Conservation (phyloP, 345 rosid genomes). For the Firmiana major region DNA sequence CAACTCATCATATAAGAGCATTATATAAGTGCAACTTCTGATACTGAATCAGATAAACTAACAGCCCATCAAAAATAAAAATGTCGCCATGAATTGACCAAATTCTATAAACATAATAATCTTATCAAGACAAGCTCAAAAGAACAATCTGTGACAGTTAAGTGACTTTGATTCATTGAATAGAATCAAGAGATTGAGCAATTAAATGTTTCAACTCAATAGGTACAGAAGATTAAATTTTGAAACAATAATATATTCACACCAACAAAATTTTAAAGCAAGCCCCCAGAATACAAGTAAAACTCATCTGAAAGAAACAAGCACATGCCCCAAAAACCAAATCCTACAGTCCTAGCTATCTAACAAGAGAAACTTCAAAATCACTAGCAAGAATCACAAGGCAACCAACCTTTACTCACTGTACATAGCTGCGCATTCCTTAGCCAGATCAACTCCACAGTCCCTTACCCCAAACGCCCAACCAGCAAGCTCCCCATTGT, state of each 20-base stretch:
- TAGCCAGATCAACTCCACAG: neutral
- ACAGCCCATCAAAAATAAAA: no score
- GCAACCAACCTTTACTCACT: conserved; percentile 24
- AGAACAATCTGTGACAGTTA: neutral
- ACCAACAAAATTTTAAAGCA: neutral
- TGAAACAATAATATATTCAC: neutral
- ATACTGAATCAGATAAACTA: neutral
- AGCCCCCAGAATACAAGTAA: neutral
- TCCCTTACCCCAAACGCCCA: no score
- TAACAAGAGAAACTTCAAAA: neutral
- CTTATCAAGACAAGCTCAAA: neutral
- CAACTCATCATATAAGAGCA: neutral
- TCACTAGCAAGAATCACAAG: neutral
- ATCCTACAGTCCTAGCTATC: neutral
- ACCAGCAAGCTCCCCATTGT: neutral
- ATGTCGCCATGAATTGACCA: neutral
- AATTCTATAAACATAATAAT: no score
- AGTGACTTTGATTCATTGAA: neutral
- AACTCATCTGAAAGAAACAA: no score
- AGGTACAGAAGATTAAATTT: neutral
- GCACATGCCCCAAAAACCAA: neutral
- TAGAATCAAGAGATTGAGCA: neutral
- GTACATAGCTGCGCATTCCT: conserved; percentile 22
- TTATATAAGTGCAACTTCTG: neutral
- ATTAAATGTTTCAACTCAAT: neutral